These are phyloP conservation scores for Fragilaria radians DNA, from an alignment of 108 stramenopile genomes.

Conservation along the genomic window DNA sequence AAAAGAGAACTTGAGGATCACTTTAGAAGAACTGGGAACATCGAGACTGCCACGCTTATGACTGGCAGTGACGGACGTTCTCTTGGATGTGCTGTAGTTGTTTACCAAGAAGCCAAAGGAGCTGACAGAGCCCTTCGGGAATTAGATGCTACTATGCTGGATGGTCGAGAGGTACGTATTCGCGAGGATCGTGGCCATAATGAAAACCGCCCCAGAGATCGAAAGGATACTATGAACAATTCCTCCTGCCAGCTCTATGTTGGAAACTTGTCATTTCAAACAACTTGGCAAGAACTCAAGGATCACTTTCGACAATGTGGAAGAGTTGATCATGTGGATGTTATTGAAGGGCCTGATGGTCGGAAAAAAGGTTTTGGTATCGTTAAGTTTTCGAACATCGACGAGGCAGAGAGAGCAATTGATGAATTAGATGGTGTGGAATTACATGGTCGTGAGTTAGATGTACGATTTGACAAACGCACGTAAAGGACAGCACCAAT, in stretches of 20 bases:
- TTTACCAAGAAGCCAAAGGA: slow-evolving; percentile 78
- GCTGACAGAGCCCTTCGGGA: slow-evolving; percentile 81
- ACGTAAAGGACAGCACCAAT: too few species aligned
- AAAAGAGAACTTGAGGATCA: slow-evolving; percentile 95
- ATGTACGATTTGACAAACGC: slow-evolving; percentile 71
- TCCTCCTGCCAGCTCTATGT: slow-evolving; percentile 57
- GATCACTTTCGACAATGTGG: slow-evolving; percentile 80
- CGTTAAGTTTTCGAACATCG: slow-evolving; percentile 66
- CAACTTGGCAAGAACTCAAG: slow-evolving; percentile 81
- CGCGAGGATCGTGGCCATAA: slow-evolving; percentile 69
- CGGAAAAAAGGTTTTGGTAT: slow-evolving; percentile 84
- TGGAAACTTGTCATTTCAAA: slow-evolving; percentile 73
- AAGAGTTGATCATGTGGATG: slow-evolving; percentile 72
- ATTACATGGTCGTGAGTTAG: slow-evolving; percentile 61
- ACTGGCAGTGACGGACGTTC: slow-evolving; percentile 71
- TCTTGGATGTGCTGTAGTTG: slow-evolving; percentile 91
- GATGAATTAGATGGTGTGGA: slow-evolving; percentile 65
- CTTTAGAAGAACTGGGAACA: slow-evolving; percentile 85
- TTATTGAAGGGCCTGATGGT: slow-evolving; percentile 47
- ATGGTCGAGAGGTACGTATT: slow-evolving; percentile 79
- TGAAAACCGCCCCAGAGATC: slow-evolving; percentile 10
- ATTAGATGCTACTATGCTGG: slow-evolving; percentile 68
- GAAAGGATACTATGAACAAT: slow-evolving; percentile 18
- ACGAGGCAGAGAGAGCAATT: slow-evolving; percentile 84
- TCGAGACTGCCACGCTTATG: slow-evolving; percentile 85